Evolutionary conservation across 176 grass and related monocot genomes (phyloP).

Genomic region (Carex pumila): DNA sequence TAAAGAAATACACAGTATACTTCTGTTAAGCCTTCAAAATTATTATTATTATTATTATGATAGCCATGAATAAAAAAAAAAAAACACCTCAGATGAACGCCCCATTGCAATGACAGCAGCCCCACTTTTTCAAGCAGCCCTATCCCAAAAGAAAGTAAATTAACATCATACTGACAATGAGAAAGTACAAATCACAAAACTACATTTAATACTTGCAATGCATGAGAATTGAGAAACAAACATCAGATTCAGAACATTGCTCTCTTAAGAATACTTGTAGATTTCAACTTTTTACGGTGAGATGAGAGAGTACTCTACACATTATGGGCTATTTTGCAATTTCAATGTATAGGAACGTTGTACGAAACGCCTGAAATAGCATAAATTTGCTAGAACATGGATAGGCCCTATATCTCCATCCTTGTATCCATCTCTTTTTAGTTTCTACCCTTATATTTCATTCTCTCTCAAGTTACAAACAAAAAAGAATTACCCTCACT

Average conservation of each 20-base stretch:
- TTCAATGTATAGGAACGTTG: background rate
- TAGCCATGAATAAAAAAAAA: background rate
- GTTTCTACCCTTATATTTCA: background rate
- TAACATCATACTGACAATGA: background rate
- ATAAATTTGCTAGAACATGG: background rate
- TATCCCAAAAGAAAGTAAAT: background rate
- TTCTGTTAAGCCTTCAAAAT: background rate
- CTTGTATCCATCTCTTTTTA: background rate
- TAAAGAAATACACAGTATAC: background rate
- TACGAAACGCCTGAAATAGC: background rate
- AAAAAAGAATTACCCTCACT: background rate
- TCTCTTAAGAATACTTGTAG: background rate
- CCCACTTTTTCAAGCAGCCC: slow-evolving; percentile 2
- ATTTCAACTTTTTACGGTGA: background rate
- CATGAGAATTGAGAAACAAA: background rate
- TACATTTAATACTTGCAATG: background rate
- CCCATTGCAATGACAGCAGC: background rate
- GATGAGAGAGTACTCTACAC: background rate
- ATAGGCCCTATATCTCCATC: background rate
- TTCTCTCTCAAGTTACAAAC: background rate
- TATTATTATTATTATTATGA: background rate
- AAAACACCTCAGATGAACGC: slow-evolving; percentile 8
- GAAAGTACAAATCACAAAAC: background rate
- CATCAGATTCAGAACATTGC: background rate
- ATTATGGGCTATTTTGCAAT: background rate